Base-by-base conservation (phyloP, 345 rosid genomes). In the Salix arbutifolia region DNA sequence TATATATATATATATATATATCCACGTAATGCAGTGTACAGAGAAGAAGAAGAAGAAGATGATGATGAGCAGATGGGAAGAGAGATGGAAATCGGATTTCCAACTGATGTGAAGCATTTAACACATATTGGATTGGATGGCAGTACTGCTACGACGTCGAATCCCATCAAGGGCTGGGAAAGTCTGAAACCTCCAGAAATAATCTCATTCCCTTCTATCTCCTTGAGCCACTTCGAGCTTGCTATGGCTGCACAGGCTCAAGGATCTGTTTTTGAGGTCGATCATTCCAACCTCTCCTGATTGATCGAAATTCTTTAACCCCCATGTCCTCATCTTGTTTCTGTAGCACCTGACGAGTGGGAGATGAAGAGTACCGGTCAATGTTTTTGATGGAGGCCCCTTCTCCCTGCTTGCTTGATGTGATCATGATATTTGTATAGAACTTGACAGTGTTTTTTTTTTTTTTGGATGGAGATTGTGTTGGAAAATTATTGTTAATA, bases 81-180 rank as follows among this genome's bases (percentile, higher is more conserved):
- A 77, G 94, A 80, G 86, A 81, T 88, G 91, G 90, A 95, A 77
- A 95, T 95, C 82, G 98, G 99, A 84, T 90, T 81, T 68, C 99
- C 97, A 14, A 93, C 98, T 67, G 97, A 95, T 82, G 98, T 95
- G 44, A 95, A 93, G 83, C 99, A 95, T 80, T 92, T 93, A 76
- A 90, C 98, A 67, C 97, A 93, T 76, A 89, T 95, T 61, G 97
- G 97, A 1, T 89, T 90, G 94, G 97, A 95, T 56, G 96, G 97
- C 35, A 73, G 85, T 35, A 73, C 69, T 31, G 72, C 86, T 40
- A 73, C 69, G 5, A 70, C 70, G 1, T 70, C 79, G 4, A 76
- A 40, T 6, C 30, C 53, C 6, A 33, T 26, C 3, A 60, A 76
- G 42, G 74, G 74, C 6, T 76, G 73, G 78, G 72, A 76, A 5